Conservation (phyloP, 352 stramenopile species). For the Phytopythium cucurbitacearum region DNA sequence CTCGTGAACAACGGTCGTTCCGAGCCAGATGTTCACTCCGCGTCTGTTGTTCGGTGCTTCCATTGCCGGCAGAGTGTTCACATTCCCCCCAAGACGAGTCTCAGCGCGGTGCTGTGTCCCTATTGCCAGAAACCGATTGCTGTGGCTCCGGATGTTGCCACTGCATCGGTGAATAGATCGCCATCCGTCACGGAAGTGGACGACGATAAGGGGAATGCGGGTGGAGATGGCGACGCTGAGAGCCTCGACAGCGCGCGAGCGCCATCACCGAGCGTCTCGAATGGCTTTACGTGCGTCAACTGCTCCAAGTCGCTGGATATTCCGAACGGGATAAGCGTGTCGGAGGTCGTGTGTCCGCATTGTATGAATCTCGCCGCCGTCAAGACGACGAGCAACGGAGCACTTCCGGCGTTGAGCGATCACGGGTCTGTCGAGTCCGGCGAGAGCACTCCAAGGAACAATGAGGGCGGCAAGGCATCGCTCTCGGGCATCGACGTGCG, state of each 20-base stretch:
- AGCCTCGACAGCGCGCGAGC: slow-evolving; percentile 2
- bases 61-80: slow-evolving; percentile 55
- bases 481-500: slow-evolving; percentile 53
- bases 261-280: slow-evolving; percentile 3
- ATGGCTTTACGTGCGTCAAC: slow-evolving; percentile 52
- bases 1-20: slow-evolving; percentile 1
- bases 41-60: slow-evolving; percentile 41
- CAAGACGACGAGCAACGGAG: slow-evolving; percentile 26
- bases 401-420: slow-evolving; percentile 20
- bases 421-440: slow-evolving; percentile 33
- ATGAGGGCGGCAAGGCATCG: slow-evolving; percentile 3
- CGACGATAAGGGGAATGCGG: slow-evolving; percentile 5
- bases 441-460: slow-evolving; percentile 17
- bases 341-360: slow-evolving; percentile 65
- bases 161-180: slow-evolving; percentile 19
- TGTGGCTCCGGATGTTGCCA: slow-evolving; percentile 25
- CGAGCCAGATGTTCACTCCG: slow-evolving; percentile 3
- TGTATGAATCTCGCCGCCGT: slow-evolving; percentile 54
- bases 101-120: slow-evolving; percentile 28
- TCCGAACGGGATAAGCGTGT: slow-evolving; percentile 28
- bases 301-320: slow-evolving; percentile 50
- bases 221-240: background rate
- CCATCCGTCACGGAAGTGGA: slow-evolving; percentile 21
- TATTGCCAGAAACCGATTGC: slow-evolving; percentile 42
- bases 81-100: slow-evolving; percentile 23